These are phyloP conservation scores for Moringa oleifera DNA, from an alignment of 345 rosid species.

Conservation along the genomic window DNA sequence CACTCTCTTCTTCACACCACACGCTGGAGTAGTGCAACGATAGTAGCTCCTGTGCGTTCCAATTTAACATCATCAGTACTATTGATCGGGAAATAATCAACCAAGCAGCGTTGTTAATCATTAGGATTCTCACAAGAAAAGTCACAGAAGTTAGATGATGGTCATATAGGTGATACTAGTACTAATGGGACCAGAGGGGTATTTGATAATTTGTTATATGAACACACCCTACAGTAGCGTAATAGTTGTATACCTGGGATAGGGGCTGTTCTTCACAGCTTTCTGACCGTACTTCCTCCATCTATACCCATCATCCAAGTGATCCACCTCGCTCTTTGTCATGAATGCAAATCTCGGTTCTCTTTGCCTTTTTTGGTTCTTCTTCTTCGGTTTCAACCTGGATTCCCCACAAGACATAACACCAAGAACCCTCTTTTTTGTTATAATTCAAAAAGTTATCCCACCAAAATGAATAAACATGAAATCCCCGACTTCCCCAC, in stretches of 20 bases:
- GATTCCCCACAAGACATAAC: conserved; percentile 10
- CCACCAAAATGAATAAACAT: neutral
- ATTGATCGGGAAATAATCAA: no score
- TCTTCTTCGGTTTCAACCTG: conserved; percentile 90
- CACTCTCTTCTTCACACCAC: conserved; percentile 98
- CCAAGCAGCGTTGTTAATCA: no score
- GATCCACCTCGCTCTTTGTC: conserved; percentile 93
- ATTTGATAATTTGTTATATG: no score
- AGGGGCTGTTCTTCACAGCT: conserved; percentile 95
- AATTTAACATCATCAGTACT: no score
- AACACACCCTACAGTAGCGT: no score
- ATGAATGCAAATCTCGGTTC: conserved; percentile 93
- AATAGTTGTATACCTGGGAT: conserved; percentile 87
- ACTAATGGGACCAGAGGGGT: no score
- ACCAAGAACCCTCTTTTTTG: neutral
- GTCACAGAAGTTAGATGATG: no score
- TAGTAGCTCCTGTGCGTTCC: conserved; percentile 71
- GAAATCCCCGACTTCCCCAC: neutral
- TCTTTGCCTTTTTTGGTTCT: conserved; percentile 70
- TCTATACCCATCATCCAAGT: conserved; percentile 91
- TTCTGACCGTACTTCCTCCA: conserved; percentile 99
- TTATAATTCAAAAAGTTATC: neutral
- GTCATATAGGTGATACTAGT: no score
- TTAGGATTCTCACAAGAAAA: no score
- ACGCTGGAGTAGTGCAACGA: conserved; percentile 89